Evolutionary conservation across 495 filamentous ascomycete species (phyloP).

Genomic region (Friedmanniomyces simplex): DNA sequence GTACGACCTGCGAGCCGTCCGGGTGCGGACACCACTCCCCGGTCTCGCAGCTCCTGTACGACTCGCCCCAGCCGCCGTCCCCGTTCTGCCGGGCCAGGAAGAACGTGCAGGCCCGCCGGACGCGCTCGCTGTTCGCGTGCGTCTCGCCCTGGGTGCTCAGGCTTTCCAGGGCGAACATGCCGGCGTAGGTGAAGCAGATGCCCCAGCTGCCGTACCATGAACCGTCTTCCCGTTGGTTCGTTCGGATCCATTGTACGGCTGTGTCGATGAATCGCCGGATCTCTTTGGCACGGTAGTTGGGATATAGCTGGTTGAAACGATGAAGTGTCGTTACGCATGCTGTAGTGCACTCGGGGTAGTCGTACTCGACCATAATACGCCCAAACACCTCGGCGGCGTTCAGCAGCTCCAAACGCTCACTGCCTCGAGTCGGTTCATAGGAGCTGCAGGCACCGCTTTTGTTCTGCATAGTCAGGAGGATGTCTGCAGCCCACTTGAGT

Average conservation of each 20-base stretch:
- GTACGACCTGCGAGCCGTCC: constrained; percentile 67
- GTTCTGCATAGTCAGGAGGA: constrained; percentile 87
- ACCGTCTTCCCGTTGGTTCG: constrained; percentile 67
- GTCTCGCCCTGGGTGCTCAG: constrained; percentile 71
- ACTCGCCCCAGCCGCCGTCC: constrained; percentile 96
- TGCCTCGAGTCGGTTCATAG: constrained; percentile 75
- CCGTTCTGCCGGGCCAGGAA: constrained; percentile 68
- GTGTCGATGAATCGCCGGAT: constrained; percentile 59
- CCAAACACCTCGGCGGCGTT: constrained; percentile 99
- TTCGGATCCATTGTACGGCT: constrained; percentile 72
- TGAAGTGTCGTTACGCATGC: constrained; percentile 84
- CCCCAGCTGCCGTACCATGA: constrained; percentile 97
- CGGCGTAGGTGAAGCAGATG: constrained; percentile 94
- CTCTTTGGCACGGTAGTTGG: constrained; percentile 64
- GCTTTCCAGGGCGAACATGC: constrained; percentile 88
- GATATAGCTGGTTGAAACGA: constrained; percentile 71
- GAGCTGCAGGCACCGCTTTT: constrained; percentile 76
- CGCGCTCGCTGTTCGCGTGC: constrained; percentile 58
- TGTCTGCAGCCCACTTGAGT: constrained; percentile 79
- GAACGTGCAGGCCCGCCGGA: constrained; percentile 73
- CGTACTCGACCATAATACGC: constrained; percentile 94
- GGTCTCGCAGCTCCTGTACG: constrained; percentile 65
- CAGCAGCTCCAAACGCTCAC: constrained; percentile 65
- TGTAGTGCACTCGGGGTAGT: constrained; percentile 95
- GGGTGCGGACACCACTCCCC: constrained; percentile 51